Evolutionary conservation across 176 grass and related monocot genomes (phyloP), one percentile per base, ranked within the genome.

Genomic region (Bonia amplexicaulis): DNA sequence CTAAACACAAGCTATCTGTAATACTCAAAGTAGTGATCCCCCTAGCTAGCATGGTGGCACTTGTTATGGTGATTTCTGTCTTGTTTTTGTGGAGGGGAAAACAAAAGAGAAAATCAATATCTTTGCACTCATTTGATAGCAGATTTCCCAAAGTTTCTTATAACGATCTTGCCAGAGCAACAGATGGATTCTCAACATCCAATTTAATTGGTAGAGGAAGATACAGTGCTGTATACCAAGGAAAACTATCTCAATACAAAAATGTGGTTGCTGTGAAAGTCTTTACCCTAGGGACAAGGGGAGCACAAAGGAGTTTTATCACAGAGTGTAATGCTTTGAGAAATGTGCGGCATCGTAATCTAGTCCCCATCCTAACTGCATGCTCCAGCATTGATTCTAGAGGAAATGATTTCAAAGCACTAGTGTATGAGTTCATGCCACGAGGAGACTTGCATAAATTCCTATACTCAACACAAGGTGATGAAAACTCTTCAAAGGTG

Each of bases 381-480:
- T 89, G 87, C 54, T 85, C 57, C 2, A 68, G 74, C 7, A 19
- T 85, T 51, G 82, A 89, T 58, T 27, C 16, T 1, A 78, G 15
- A 39, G 87, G 87, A 14, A 68, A 85, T 75, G 76, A 89, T 57
- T 89, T 89, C 58, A 89, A 88, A n/a, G 85, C 77, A 1, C 6
- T 87, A 15, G 77, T 81, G 20, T 81, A 73, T 63, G 54, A 65
- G 25, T 87, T 73, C 53, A 74, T 87, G 85, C 66, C 85, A 48
- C 35, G 22, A 23, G 85, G 85, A 4, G 78, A 66, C 40, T 3
- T 89, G 11, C 61, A 82, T 49, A 26, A 25, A 3, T 74, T 82
- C 23, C 22, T 89, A 0, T 77, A 89, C 53, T 66, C 52, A 7
- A 14, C 14, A 9, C 0, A 12, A 46, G 47, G 3, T 11, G 29